These are phyloP conservation scores for Magnolia sinica DNA, from an alignment of 164 flowering plant genomes.

Conservation along the genomic window DNA sequence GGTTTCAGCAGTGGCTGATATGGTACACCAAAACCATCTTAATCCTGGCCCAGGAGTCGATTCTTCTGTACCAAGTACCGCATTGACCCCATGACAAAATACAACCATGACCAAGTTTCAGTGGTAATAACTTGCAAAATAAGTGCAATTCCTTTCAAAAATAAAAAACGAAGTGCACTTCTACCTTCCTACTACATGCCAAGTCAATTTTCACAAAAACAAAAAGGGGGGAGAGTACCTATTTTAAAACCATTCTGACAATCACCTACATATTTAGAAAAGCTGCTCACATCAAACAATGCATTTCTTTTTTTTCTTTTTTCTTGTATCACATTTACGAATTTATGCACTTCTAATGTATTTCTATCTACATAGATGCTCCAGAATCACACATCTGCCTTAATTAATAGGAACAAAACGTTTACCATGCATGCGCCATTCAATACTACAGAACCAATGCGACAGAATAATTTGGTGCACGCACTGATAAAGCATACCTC, in stretches of 20 bases:
- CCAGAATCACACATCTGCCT: neutral
- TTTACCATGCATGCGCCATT: neutral
- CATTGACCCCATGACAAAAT: no score
- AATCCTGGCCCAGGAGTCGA: no score
- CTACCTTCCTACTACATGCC: neutral
- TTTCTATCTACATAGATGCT: neutral
- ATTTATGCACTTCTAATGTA: neutral
- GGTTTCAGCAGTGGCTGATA: no score
- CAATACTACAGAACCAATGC: neutral
- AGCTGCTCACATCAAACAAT: neutral
- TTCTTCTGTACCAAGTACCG: no score
- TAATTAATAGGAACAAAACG: neutral
- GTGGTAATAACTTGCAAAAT: no score
- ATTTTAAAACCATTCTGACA: no score
- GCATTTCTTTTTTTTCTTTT: no score
- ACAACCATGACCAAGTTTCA: no score
- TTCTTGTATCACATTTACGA: neutral
- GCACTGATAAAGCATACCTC: slow-evolving; percentile 50
- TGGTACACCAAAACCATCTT: no score
- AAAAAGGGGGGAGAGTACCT: neutral
- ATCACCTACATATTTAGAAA: no score
- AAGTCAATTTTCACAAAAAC: neutral
- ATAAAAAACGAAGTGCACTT: neutral
- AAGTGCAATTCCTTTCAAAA: no score
- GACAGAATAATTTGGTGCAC: neutral